Evolutionary conservation across 306 rosid genomes (phyloP).

Genomic region (Prunus persica): Prunus_persica_NCBIv2 NC_034009.1:11607001-11607500

Average conservation of each 20-base stretch:
- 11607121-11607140: slow-evolving; percentile 77
- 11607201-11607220: neutral
- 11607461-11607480: slow-evolving; percentile 86
- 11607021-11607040: slow-evolving; percentile 93
- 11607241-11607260: neutral
- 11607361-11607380: slow-evolving; percentile 52
- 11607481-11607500: slow-evolving; percentile 75
- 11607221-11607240: neutral
- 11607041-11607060: slow-evolving; percentile 69
- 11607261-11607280: neutral
- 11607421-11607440: slow-evolving; percentile 91
- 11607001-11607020: slow-evolving; percentile 77
- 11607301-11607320: neutral
- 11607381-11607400: slow-evolving; percentile 80
- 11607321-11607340: neutral
- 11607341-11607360: slow-evolving; percentile 16
- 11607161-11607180: slow-evolving; percentile 86
- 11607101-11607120: slow-evolving; percentile 82
- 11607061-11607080: slow-evolving; percentile 64
- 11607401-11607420: slow-evolving; percentile 73
- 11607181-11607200: slow-evolving; percentile 16
- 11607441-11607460: slow-evolving; percentile 87
- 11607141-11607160: slow-evolving; percentile 85
- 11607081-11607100: slow-evolving; percentile 84
- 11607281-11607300: neutral